Percentiles rank a stretch among this genome's conserved stretches.
phyloP scores from a whole-genome alignment of 352 stramenopile species.

The Globisporangium cylindrosporum region DNA sequence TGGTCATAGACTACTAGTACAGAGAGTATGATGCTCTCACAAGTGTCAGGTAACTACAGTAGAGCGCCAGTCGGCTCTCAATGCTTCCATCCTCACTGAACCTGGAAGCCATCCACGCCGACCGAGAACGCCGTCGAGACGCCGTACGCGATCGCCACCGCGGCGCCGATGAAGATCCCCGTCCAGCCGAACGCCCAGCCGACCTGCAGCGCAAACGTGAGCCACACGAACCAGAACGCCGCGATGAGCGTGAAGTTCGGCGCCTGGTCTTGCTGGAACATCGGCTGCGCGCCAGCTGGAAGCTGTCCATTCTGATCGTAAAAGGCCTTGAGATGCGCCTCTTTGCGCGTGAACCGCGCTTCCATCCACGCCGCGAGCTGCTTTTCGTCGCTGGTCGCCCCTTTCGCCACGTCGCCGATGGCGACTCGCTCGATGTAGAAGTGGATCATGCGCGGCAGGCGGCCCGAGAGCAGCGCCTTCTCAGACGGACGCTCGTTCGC shows the following conservation, averaged over 20 bases:
- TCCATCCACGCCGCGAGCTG: slow-evolving; percentile 64
- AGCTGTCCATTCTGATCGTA: slow-evolving; percentile 57
- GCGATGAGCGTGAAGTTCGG: slow-evolving; percentile 30
- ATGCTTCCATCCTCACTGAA: slow-evolving; percentile 19
- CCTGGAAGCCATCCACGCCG: slow-evolving; percentile 52
- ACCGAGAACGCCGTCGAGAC: slow-evolving; percentile 31
- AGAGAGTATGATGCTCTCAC: background rate
- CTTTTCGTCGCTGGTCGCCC: slow-evolving; percentile 26
- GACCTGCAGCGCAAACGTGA: slow-evolving; percentile 27
- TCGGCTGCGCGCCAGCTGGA: slow-evolving; percentile 39
- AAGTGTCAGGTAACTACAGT: background rate
- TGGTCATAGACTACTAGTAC: background rate
- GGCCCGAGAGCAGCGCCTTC: slow-evolving; percentile 50
- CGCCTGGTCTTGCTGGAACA: slow-evolving; percentile 39
- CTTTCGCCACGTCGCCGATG: slow-evolving; percentile 29
- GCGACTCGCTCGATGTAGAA: slow-evolving; percentile 70
- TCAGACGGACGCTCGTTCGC: slow-evolving; percentile 67
- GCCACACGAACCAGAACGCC: slow-evolving; percentile 53
- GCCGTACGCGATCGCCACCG: slow-evolving; percentile 30
- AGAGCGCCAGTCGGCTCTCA: background rate
- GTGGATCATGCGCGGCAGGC: slow-evolving; percentile 57
- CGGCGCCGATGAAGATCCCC: slow-evolving; percentile 20
- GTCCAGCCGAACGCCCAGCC: slow-evolving; percentile 28
- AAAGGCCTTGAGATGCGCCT: slow-evolving; percentile 56
- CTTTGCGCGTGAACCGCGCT: slow-evolving; percentile 62